These are phyloP conservation scores for Moesziomyces sp. DNA, from an alignment of 1,284 basidiomycete species.

Conservation along the genomic window DNA sequence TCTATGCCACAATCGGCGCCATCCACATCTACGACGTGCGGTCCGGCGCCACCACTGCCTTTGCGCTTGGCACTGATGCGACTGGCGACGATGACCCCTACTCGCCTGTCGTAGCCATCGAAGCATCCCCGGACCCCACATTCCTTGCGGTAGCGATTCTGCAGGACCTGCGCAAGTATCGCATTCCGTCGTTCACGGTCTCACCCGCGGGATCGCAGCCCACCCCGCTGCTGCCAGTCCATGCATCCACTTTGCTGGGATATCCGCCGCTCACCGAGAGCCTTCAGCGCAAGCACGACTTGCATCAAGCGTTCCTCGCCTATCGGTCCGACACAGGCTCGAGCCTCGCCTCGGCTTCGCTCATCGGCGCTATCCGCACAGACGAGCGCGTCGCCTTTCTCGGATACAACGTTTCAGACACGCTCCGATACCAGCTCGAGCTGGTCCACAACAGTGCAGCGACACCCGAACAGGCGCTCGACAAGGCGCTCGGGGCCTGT, in stretches of 20 bases:
- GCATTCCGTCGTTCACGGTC: not conserved
- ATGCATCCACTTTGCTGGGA: slow-evolving; percentile 11
- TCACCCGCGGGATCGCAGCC: not conserved
- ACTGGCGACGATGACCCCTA: slow-evolving; percentile 21
- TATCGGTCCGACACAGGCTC: slow-evolving; percentile 11
- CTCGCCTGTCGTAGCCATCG: slow-evolving; percentile 18
- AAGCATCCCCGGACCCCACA: not conserved
- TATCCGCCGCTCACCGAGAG: slow-evolving; percentile 36
- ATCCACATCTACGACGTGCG: slow-evolving; percentile 12
- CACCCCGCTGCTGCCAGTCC: slow-evolving; percentile 1
- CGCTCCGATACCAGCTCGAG: slow-evolving; percentile 22
- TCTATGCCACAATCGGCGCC: slow-evolving; percentile 26
- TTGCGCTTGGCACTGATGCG: slow-evolving; percentile 3
- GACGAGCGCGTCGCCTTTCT: slow-evolving; percentile 34
- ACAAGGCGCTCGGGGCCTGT: slow-evolving; percentile 7
- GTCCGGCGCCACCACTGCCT: not conserved
- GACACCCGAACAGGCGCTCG: slow-evolving; percentile 1
- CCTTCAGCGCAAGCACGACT: slow-evolving; percentile 30
- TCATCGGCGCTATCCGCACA: slow-evolving; percentile 23
- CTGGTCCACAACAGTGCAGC: not conserved
- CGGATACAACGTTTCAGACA: slow-evolving; percentile 36
- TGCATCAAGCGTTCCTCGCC: slow-evolving; percentile 27
- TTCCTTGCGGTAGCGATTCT: slow-evolving; percentile 7
- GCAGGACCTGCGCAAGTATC: slow-evolving; percentile 36
- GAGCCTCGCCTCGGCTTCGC: slow-evolving; percentile 1